Base-by-base conservation (phyloP, 179 eudicot genomes). In the Gypsophila paniculata region DNA sequence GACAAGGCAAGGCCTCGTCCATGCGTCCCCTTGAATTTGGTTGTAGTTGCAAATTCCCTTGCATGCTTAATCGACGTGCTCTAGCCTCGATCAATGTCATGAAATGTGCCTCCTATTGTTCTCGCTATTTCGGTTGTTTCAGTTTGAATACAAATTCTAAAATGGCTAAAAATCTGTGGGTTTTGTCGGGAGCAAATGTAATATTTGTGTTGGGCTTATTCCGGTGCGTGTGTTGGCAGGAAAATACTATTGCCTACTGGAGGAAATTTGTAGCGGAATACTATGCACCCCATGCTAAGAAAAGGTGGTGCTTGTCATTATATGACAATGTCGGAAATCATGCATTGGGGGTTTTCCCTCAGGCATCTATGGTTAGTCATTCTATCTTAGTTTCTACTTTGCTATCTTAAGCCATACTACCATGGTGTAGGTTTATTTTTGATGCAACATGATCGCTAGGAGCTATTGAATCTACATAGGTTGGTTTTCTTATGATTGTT, bases 231-330 rank as follows among this genome's bases (percentile, higher is more conserved):
- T 73, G 69, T 55, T 65, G 18, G 62, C 86, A 93, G 98, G 97
- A 89, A 74, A 89, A 91, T 73, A 60, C 87, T 48, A 86, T 93
- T 83, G 88, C 87, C 63, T 93, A 89, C 70, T 93, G 98, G 98
- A 87, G 89, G 71, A 91, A 91, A 76, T 91, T 93, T 83, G 97
- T 91, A 68, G 83, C 88, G 1, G 97, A 93, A 78, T 93, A 89
- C 79, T 93, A 83, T 74, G 89, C 97, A 70, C 94, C 97, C 18
- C 94, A 91, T 48, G 94, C 96, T 39, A 93, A 91, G 87, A 89
- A 91, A 87, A 88, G 98, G 67, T 93, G 98, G 98, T 93, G 98
- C 77, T 76, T 93, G 81, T 93, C 98, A 6, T 72, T 79, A 17
- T 93, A 93, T 64, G 94, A 93, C 69, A 89, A 89, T 72, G 97